phyloP scores from a whole-genome alignment of 176 grass and related monocot genomes.

The bread wheat (Triticum aestivum) region DNA sequence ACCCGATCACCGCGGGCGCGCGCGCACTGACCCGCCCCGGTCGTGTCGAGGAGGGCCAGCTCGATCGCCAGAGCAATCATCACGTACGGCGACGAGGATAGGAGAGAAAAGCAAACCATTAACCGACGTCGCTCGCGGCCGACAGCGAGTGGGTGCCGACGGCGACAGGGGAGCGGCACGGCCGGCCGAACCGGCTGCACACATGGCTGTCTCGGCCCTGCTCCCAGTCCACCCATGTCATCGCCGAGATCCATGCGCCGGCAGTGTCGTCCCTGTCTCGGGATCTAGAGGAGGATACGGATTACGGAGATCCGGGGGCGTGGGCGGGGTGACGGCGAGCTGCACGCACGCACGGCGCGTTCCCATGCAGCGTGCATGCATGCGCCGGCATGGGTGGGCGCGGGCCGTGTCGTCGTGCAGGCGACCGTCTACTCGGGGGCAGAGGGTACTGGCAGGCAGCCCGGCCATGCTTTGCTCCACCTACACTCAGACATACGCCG shows the following conservation, averaged over 20 bases:
- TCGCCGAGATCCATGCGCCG: not conserved
- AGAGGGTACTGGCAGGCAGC: not conserved
- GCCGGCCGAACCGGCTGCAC: not conserved
- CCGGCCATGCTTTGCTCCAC: not conserved
- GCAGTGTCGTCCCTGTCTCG: not conserved
- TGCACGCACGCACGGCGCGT: not conserved
- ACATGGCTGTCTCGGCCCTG: not conserved
- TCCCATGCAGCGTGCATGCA: not conserved
- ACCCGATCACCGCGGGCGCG: not conserved
- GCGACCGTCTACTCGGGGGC: not conserved
- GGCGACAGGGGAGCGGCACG: slow-evolving; percentile 23
- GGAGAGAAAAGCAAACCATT: not conserved
- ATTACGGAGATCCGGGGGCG: too few species aligned
- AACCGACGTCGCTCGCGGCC: not conserved
- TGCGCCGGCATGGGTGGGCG: slow-evolving; percentile 1
- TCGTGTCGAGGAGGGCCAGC: not conserved
- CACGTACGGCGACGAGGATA: not conserved
- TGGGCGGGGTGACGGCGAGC: not conserved
- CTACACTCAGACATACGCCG: not conserved
- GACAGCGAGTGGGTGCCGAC: slow-evolving; percentile 30
- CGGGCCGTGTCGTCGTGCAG: not conserved
- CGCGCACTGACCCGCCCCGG: not conserved
- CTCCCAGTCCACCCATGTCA: not conserved
- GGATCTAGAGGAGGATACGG: not conserved
- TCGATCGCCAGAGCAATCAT: not conserved